A percentile compares a stretch with the other conserved stretches of the same genome.
Conservation (phyloP, 2,329 filamentous ascomycete species). For the Aspergillus japonicus region DNA sequence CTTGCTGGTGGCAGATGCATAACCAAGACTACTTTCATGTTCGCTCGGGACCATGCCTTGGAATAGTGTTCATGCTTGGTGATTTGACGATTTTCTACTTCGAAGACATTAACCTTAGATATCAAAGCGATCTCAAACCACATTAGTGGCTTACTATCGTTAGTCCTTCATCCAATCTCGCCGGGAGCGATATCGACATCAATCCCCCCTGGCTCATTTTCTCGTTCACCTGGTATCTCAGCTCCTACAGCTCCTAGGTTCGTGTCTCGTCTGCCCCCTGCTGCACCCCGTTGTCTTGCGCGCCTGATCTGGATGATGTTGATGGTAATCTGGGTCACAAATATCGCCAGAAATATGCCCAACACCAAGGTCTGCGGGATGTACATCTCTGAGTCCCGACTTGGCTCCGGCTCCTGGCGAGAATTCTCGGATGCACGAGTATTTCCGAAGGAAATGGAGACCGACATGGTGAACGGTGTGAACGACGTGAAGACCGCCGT, state of each 20-base stretch:
- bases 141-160: neutral
- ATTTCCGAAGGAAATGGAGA: conserved; percentile 35
- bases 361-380: conserved; percentile 35
- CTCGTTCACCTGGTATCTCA: conserved; percentile 4
- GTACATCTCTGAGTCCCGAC: conserved; percentile 21
- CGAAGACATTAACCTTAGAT: too few species aligned
- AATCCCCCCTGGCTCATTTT: conserved; percentile 16
- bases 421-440: conserved; percentile 10
- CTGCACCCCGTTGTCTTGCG: conserved; percentile 19
- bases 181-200: neutral
- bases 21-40: neutral
- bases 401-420: conserved; percentile 5
- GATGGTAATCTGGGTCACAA: conserved; percentile 30
- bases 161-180: neutral
- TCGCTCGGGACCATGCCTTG: too few species aligned
- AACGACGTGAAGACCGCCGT: conserved; percentile 33
- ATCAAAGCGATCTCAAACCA: neutral
- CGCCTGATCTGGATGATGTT: conserved; percentile 31
- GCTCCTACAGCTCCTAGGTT: conserved; percentile 4
- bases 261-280: neutral
- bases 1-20: neutral
- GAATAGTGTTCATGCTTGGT: too few species aligned
- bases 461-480: conserved; percentile 37
- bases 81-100: too few species aligned
- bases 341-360: conserved; percentile 32